Conservation (phyloP, 495 filamentous ascomycete genomes). For the Aspergillus heteromorphus region DNA sequence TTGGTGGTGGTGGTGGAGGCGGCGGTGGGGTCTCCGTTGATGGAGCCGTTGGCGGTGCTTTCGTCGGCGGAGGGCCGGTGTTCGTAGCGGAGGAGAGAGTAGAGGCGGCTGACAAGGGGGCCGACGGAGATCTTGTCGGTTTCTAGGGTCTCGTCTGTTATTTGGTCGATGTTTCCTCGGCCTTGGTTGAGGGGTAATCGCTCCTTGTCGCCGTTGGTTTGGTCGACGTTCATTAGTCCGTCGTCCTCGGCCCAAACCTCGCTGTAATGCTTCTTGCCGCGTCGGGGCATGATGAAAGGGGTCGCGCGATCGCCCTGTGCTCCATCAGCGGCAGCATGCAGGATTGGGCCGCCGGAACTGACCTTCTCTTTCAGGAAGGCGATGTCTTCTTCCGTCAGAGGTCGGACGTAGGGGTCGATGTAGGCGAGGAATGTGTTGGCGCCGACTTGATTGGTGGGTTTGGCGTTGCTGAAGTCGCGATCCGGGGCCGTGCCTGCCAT, state of each 20-base stretch:
- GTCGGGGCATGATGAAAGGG: slow-evolving; percentile 80
- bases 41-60: slow-evolving; percentile 45
- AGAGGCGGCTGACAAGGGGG: slow-evolving; percentile 75
- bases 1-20: slow-evolving; percentile 40
- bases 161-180: slow-evolving; percentile 73
- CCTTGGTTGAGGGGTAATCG: slow-evolving; percentile 73
- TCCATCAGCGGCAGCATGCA: slow-evolving; percentile 11
- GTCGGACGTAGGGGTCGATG: slow-evolving; percentile 85
- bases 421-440: slow-evolving; percentile 83
- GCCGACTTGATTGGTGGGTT: slow-evolving; percentile 88
- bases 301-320: slow-evolving; percentile 66
- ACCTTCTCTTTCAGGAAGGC: slow-evolving; percentile 84
- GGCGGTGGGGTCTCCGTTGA: slow-evolving; percentile 48
- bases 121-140: slow-evolving; percentile 89
- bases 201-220: slow-evolving; percentile 49
- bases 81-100: slow-evolving; percentile 78
- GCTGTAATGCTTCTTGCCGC: slow-evolving; percentile 78
- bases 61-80: slow-evolving; percentile 59
- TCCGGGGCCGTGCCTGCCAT: slow-evolving; percentile 87
- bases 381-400: slow-evolving; percentile 89
- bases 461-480: slow-evolving; percentile 89
- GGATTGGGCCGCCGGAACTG: slow-evolving; percentile 9
- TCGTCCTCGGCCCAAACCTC: slow-evolving; percentile 95
- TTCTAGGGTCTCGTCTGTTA: slow-evolving; percentile 79
- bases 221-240: slow-evolving; percentile 64